Conservation (phyloP, 192 early-diverging fungal species). For the Backusella liffmaniae region DNA sequence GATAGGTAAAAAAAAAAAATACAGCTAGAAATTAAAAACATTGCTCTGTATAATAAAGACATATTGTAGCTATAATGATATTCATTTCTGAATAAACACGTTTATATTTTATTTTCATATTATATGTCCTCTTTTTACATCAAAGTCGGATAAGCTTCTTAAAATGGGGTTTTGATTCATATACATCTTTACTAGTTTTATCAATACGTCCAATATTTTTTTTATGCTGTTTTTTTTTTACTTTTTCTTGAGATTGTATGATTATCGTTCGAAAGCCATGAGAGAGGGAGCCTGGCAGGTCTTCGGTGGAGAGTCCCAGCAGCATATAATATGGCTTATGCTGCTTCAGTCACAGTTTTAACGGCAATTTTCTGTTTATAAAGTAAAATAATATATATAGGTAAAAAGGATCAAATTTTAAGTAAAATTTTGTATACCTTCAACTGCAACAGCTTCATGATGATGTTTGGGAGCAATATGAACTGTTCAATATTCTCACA, state of each 20-base stretch:
- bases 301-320: not conserved
- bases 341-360: not conserved
- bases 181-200: not conserved
- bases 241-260: no score
- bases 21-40: not conserved
- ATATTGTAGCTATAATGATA: not conserved
- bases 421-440: not conserved
- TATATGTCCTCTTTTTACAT: not conserved
- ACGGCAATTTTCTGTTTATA: not conserved
- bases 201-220: not conserved
- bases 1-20: not conserved
- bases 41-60: not conserved
- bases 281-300: not conserved
- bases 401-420: not conserved
- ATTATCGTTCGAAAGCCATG: not conserved
- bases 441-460: not conserved
- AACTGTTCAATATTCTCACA: not conserved
- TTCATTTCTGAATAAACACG: not conserved
- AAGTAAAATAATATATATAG: not conserved
- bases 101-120: not conserved
- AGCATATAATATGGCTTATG: not conserved
- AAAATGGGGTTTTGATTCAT: not conserved
- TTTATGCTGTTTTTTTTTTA: no score
- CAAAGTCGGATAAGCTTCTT: not conserved
- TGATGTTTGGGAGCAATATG: not conserved